Evolutionary conservation across 306 rosid species (phyloP), one percentile per base, ranked within the genome.

Genomic region (Vigna angularis): DNA sequence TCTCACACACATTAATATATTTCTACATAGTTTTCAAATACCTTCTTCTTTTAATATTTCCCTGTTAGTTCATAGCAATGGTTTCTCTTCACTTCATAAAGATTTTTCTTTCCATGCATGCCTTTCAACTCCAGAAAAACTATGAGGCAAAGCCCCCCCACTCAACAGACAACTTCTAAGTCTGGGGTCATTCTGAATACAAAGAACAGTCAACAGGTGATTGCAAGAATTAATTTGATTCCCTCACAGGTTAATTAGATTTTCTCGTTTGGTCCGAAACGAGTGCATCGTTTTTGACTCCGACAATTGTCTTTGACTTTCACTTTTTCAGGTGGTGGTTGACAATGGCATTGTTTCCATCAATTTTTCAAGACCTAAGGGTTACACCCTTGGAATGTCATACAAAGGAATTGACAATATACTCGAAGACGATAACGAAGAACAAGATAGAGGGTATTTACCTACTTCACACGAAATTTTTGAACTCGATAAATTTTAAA

Each of bases 271-370:
- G 12, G 65, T 42, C 0, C 8, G n/a, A 65, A 71, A 45, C 47
- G 44, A 48, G 51, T 63, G 28, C 34, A 52, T 70, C 6, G 48
- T 70, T 44, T 76, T 53, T 78, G 40, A 72, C 61, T 17, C 8
- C 34, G 2, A 72, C 17, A 44, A 66, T 24, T 70, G 44, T 26
- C n/a, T 67, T 75, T 20, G 58, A 76, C 50, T 42, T 66, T 65
- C n/a, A 79, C 79, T 79, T 88, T 62, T 75, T 79, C 76, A 88
- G 94, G 81, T 91, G 73, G 86, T 84, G 56, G 44, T 94, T 83
- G 87, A 89, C 14, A 94, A 94, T 80, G 97, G 97, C 9, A 50
- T 94, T 44, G 83, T 92, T 49, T 80, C 78, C 13, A 61, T 94
- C 57, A 88, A 76, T 8, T 81, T 92, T 50, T 80, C 96, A 18